Percentiles rank a stretch among this genome's conserved stretches.
Conservation (phyloP, 768 basidiomycete species). For the Hygrocybe punicea region DNA sequence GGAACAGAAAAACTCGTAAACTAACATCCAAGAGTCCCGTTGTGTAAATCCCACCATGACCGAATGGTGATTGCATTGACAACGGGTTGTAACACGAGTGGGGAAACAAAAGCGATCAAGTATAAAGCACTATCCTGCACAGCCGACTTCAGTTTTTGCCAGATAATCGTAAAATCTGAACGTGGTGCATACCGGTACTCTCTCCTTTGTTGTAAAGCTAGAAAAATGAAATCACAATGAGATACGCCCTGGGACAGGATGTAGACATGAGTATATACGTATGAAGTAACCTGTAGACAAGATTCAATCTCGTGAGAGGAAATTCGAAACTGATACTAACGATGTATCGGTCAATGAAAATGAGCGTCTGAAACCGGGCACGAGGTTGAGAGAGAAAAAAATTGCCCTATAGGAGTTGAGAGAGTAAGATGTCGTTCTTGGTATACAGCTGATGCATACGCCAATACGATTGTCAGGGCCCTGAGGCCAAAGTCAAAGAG, state of each 20-base stretch:
- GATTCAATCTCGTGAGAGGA: neutral
- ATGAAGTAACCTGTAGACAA: conserved; percentile 35
- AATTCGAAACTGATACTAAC: conserved; percentile 45
- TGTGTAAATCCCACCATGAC: conserved; percentile 90
- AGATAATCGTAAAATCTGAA: neutral
- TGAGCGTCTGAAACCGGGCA: conserved; percentile 69
- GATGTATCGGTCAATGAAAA: conserved; percentile 79
- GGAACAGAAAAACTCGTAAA: conserved; percentile 5
- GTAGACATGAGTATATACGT: conserved; percentile 30
- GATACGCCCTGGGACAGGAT: neutral
- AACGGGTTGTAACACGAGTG: conserved; percentile 62
- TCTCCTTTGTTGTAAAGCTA: conserved; percentile 71
- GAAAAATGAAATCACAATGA: neutral
- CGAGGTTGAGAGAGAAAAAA: conserved; percentile 61
- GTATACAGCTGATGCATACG: conserved; percentile 43
- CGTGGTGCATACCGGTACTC: conserved; percentile 59
- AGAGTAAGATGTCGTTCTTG: neutral
- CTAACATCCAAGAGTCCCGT: conserved; percentile 49
- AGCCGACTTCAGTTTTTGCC: neutral
- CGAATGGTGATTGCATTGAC: conserved; percentile 71
- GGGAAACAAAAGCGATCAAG: conserved; percentile 57
- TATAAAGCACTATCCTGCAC: conserved; percentile 48
- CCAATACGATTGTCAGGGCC: conserved; percentile 62
- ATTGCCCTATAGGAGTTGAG: conserved; percentile 39
- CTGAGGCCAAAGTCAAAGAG: conserved; percentile 33